Evolutionary conservation across 2,329 filamentous ascomycete species (phyloP).

Genomic region (Monosporascus sp.): DNA sequence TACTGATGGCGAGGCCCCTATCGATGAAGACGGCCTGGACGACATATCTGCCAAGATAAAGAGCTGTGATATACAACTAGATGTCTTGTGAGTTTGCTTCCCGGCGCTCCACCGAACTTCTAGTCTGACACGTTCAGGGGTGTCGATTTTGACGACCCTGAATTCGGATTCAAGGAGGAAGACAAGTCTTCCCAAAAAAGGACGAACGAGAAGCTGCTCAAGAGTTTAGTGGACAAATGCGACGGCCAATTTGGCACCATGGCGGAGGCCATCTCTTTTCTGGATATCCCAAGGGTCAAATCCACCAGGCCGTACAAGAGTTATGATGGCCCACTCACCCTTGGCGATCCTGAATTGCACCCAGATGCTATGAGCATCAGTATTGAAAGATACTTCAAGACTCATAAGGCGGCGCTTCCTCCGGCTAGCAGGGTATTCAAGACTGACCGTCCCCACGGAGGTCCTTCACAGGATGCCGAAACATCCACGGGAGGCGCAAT

Average conservation of each 20-base stretch:
- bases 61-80: slow-evolving; percentile 68
- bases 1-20: slow-evolving; percentile 70
- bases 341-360: slow-evolving; percentile 72
- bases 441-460: slow-evolving; percentile 37
- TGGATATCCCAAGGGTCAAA: slow-evolving; percentile 74
- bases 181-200: slow-evolving; percentile 68
- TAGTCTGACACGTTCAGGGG: slow-evolving; percentile 47
- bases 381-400: slow-evolving; percentile 87
- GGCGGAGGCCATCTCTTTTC: slow-evolving; percentile 74
- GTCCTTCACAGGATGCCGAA: slow-evolving; percentile 43
- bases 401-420: slow-evolving; percentile 67
- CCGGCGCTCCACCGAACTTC: background rate
- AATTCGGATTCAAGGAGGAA: slow-evolving; percentile 90
- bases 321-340: slow-evolving; percentile 72
- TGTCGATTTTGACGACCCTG: slow-evolving; percentile 86
- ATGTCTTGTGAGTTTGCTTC: slow-evolving; percentile 64
- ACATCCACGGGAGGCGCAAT: slow-evolving; percentile 42
- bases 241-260: slow-evolving; percentile 76
- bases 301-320: slow-evolving; percentile 66
- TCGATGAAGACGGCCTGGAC: slow-evolving; percentile 66
- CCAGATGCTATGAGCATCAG: slow-evolving; percentile 73
- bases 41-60: slow-evolving; percentile 71
- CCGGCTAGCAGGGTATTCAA: slow-evolving; percentile 68
- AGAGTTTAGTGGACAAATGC: slow-evolving; percentile 60
- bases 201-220: slow-evolving; percentile 68